Evolutionary conservation across 2,329 filamentous ascomycete species (phyloP), one percentile per base, ranked within the genome.

Genomic region (Xylaria sp.): DNA sequence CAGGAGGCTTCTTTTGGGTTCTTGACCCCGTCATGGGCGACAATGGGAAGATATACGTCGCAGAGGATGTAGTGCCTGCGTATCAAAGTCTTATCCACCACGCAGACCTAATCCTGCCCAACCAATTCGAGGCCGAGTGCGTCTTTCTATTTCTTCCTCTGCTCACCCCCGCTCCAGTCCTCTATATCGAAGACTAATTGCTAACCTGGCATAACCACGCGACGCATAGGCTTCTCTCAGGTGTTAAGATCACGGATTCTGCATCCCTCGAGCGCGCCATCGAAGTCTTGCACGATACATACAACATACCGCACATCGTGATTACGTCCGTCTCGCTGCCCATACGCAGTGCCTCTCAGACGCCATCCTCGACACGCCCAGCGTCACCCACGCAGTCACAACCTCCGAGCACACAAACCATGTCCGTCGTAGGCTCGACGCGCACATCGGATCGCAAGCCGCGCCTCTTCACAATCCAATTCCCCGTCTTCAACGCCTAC

Each of bases 21-120:
- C 86, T 99, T 29, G 96, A 99, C 79, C 96, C 97, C 0, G 96
- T 99, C 57, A 99, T 99, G 96, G 96, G 96, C 35, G 96, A 99
- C 79, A 94, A 98, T 76, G 96, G 94, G 59, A 89, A 88, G 73
- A 85, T 99, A 13, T 99, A 99, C 78, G 95, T 99, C 8, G 92
- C 91, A 5, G 91, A 95, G 75, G 93, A 97, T 72, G 93, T 97
- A 3, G 92, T 98, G 18, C 94, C 94, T 0, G 94, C 92, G 16
- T 99, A 98, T 81, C 95, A 93, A 81, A 85, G 85, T 27, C 84
- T 97, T 66, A 84, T 98, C 25, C 86, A 86, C 42, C 87, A 95
- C 75, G 95, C 96, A 2, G 96, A 99, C 80, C 81, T 99, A 73
- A 97, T 99, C 65, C 82, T 98, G 18, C 96, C 96, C 3, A 99